Evolutionary conservation across 176 grass and related monocot genomes (phyloP).

Genomic region (Bromus sterilis): DNA sequence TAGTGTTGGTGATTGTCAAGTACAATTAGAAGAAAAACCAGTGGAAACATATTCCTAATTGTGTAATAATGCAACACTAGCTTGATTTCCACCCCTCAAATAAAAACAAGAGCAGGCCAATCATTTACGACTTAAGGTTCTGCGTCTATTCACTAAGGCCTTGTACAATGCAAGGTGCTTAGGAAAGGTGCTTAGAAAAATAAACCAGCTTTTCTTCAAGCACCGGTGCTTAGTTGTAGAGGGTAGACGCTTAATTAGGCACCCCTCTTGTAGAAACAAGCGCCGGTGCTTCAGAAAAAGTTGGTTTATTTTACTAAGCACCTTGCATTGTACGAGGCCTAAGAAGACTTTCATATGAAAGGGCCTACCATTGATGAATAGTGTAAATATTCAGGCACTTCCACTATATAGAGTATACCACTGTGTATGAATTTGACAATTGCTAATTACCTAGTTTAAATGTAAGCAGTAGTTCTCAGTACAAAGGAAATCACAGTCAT

Average conservation of each 20-base stretch:
- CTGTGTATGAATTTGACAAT: neutral
- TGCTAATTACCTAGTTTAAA: neutral
- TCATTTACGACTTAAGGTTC: neutral
- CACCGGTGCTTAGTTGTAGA: too few relatives aligned
- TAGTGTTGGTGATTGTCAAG: neutral
- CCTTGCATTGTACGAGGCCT: too few relatives aligned
- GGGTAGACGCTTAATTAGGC: too few relatives aligned
- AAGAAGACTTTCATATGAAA: neutral
- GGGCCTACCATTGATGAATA: neutral
- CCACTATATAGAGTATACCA: neutral
- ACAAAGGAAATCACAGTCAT: neutral
- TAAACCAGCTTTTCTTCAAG: too few relatives aligned
- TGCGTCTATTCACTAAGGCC: neutral
- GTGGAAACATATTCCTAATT: neutral
- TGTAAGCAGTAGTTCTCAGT: neutral
- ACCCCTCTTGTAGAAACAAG: too few relatives aligned
- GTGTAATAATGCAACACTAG: neutral
- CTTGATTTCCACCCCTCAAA: neutral
- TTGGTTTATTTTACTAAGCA: too few relatives aligned
- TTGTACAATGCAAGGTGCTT: too few relatives aligned
- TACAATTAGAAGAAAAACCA: neutral
- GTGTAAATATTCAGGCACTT: slow-evolving; percentile 10
- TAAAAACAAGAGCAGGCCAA: neutral
- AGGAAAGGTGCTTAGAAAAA: too few relatives aligned
- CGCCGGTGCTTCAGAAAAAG: too few relatives aligned